Percentiles rank a stretch among this genome's conserved stretches.
These are phyloP conservation scores for Penicillium expansum DNA, from an alignment of 2,329 filamentous ascomycete species.

Conservation along the genomic window DNA sequence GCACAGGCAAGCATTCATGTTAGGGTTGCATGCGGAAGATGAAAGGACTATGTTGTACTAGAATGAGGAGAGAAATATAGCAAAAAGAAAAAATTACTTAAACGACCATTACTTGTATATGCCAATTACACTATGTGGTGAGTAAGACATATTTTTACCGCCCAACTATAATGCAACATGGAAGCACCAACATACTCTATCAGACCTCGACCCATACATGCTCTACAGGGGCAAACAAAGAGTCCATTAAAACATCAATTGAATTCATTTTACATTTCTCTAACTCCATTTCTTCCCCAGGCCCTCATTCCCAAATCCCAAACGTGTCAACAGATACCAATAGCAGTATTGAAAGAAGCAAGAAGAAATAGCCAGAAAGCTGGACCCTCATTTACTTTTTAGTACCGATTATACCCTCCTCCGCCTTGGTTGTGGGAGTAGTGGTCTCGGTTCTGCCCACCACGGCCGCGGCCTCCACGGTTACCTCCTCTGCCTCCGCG, in stretches of 20 bases:
- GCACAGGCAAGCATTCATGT: background rate
- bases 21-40: background rate
- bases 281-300: constrained; percentile 7
- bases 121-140: no score
- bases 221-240: background rate
- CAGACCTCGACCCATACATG: no score
- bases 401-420: constrained; percentile 43
- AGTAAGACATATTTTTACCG: no score
- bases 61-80: background rate
- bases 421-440: constrained; percentile 22
- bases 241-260: background rate
- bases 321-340: constrained; percentile 3
- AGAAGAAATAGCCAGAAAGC: background rate
- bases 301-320: constrained; percentile 1
- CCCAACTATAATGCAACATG: background rate
- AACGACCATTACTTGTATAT: background rate
- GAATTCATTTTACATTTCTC: constrained; percentile 12
- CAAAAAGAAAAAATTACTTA: background rate
- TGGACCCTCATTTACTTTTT: constrained; percentile 7
- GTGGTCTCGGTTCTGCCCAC: constrained; percentile 28
- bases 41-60: background rate
- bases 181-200: no score
- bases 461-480: constrained; percentile 25
- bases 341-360: background rate
- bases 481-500: constrained; percentile 25